Base-by-base conservation (phyloP, 2,329 filamentous ascomycete genomes). In the Diaporthe sp. region DNA sequence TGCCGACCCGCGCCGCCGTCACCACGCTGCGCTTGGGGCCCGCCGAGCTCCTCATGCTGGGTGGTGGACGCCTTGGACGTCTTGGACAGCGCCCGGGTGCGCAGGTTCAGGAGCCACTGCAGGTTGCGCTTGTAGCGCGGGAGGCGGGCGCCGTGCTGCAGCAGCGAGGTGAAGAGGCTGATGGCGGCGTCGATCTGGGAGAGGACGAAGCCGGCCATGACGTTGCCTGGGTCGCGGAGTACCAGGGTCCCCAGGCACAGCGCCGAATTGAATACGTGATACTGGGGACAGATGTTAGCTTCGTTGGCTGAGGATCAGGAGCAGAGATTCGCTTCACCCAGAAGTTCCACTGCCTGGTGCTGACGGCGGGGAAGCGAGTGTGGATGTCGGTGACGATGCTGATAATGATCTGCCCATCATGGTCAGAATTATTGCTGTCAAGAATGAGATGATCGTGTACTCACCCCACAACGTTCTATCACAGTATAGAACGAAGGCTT, bases 71-170 rank as follows among this genome's bases (percentile, higher is more conserved):
- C 34, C 39, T 47, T 60, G 12, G 70, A 61, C 22, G 42, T 72
- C 47, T 60, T 72, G 49, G 39, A 61, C 22, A 72, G 39, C 22
- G 70, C 70, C 25, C 53, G 53, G 25, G 51, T 34, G 25, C 70
- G 53, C 20, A 72, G 39, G 28, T 61, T 72, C 39, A 72, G 55
- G 4, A 72, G 70, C 70, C 70, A 72, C 15, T 72, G 70, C 37
- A 72, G 57, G 37, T 72, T 72, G 55, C 70, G 49, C 53, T 72
- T 72, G 70, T 72, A 72, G 28, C 70, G 70, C 28, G 70, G 53
- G 28, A 37, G 44, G 25, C 70, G 70, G 57, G 70, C 70, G 12
- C 70, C 70, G 39, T 72, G 70, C 22, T 72, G 49, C 2, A 72
- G 70, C 3, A 72, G 31, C 53, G 70, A 72, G n/a, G 70, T 72